Conservation (phyloP, 2,329 filamentous ascomycete genomes). For the Beauveria varroae region DNA sequence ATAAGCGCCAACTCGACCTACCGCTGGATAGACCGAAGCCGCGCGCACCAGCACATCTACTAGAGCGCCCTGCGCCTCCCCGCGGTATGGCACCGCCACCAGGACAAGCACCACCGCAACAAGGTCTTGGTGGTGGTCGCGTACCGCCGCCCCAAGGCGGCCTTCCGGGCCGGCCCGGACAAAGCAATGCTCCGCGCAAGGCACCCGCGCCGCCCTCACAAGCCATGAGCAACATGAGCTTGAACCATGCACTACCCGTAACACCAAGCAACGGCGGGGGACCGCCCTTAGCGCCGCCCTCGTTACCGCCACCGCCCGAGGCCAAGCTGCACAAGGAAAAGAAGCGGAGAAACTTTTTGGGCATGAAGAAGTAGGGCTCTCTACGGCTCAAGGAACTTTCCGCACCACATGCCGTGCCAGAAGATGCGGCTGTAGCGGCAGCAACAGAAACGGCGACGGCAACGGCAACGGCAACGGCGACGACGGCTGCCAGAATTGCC, state of each 20-base stretch:
- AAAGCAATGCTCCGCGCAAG: constrained; percentile 16
- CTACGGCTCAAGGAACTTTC: constrained; percentile 6
- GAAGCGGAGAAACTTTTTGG: constrained; percentile 52
- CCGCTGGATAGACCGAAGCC: constrained; percentile 73
- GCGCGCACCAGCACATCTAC: constrained; percentile 79
- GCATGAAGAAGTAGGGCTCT: constrained; percentile 49
- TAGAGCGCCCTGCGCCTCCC: constrained; percentile 59
- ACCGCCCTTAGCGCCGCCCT: constrained; percentile 17
- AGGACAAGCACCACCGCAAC: constrained; percentile 15
- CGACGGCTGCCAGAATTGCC: neutral
- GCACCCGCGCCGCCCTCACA: constrained; percentile 40
- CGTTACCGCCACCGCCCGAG: constrained; percentile 20
- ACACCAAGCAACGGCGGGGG: constrained; percentile 16
- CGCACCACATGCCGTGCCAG: neutral
- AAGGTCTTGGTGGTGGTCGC: constrained; percentile 17
- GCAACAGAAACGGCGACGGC: neutral
- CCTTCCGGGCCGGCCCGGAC: constrained; percentile 27
- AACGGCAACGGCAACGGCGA: neutral
- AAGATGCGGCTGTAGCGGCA: neutral
- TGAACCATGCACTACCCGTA: constrained; percentile 23
- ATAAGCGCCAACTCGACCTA: constrained; percentile 69
- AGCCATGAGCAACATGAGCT: constrained; percentile 48
- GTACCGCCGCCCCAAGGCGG: constrained; percentile 21
- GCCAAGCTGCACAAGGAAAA: constrained; percentile 49
- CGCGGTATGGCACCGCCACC: constrained; percentile 25